Conservation (phyloP, 306 rosid species). For the Astragalus membranaceus region DNA sequence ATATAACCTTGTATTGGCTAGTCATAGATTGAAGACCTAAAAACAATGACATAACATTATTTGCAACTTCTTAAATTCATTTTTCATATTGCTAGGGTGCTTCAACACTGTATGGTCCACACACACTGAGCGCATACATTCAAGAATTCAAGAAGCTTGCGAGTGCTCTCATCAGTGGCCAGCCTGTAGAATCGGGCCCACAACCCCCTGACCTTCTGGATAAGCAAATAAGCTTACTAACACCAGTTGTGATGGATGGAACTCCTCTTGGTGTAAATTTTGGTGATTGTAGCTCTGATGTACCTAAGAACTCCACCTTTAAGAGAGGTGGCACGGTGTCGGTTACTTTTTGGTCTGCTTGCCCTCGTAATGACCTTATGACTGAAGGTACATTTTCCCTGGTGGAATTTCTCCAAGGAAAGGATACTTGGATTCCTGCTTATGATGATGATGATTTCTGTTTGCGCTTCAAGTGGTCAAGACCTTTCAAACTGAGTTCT, state of each 20-base stretch:
- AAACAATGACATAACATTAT: background rate
- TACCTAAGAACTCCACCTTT: conserved; percentile 63
- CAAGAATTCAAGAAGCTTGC: conserved; percentile 93
- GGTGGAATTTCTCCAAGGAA: conserved; percentile 62
- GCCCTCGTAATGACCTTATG: conserved; percentile 92
- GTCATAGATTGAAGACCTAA: background rate
- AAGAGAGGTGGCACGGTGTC: conserved; percentile 58
- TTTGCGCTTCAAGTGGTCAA: conserved; percentile 80
- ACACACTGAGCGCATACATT: conserved; percentile 79
- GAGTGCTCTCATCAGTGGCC: conserved; percentile 40
- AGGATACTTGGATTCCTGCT: conserved; percentile 68
- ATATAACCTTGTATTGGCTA: background rate
- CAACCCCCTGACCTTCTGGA: conserved; percentile 82
- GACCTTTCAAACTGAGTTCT: conserved; percentile 62
- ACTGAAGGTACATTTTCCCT: conserved; percentile 91
- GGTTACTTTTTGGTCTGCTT: conserved; percentile 76
- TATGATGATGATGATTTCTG: conserved; percentile 94
- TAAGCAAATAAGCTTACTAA: conserved; percentile 67
- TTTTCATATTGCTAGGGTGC: conserved; percentile 58
- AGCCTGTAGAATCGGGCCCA: conserved; percentile 57
- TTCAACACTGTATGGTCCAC: conserved; percentile 91
- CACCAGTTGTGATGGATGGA: conserved; percentile 72
- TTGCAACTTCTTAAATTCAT: background rate
- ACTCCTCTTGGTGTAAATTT: conserved; percentile 56
- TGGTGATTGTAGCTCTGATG: conserved; percentile 63